Evolutionary conservation across 2,329 filamentous ascomycete genomes (phyloP), one percentile per base, ranked within the genome.

Genomic region (Pseudogymnoascus sp.): DNA sequence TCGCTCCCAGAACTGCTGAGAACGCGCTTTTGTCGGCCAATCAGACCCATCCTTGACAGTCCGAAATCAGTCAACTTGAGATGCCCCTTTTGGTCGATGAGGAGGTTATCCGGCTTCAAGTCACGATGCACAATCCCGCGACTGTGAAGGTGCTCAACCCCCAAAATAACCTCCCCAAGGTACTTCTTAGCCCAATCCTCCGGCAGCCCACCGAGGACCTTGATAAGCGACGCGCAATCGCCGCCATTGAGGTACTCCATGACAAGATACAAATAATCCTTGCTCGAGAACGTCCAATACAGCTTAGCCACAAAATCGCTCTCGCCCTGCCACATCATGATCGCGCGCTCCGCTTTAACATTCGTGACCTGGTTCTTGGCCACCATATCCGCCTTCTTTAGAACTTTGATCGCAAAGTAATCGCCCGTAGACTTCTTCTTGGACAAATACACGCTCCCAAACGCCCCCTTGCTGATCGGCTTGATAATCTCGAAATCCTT

Each of bases 241-340:
- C 94, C 94, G 36, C 94, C 94, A 69, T 97, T 99, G 63, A 99
- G 81, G 75, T 99, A 99, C 73, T 99, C 94, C 94, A 99, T 99
- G 25, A 99, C 94, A 63, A 99, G 81, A 72, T 97, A 99, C 25
- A 99, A 85, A 72, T 97, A 99, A 72, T 99, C 94, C 72, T 99
- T 99, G 81, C 93, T 99, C 3, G 94, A 96, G 72, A 99, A 99
- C 0, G 94, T 99, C 95, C 95, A 99, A 77, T 97, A 99, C 10
- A 99, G 82, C 78, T 99, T 99, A 27, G 94, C 94, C 63, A 99
- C 94, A 73, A 99, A 99, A 64, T 99, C 94, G 74, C 95, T 99
- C 75, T 97, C 92, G 21, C 94, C 94, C 77, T 99, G 94, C 91
- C 94, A 97, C 94, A 99, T 99, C 94, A 99, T 97, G 72, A 99